A percentile compares a stretch with the other conserved stretches of the same genome.
Conservation (phyloP, 2,329 filamentous ascomycete species). For the Clathrospora elynae region DNA sequence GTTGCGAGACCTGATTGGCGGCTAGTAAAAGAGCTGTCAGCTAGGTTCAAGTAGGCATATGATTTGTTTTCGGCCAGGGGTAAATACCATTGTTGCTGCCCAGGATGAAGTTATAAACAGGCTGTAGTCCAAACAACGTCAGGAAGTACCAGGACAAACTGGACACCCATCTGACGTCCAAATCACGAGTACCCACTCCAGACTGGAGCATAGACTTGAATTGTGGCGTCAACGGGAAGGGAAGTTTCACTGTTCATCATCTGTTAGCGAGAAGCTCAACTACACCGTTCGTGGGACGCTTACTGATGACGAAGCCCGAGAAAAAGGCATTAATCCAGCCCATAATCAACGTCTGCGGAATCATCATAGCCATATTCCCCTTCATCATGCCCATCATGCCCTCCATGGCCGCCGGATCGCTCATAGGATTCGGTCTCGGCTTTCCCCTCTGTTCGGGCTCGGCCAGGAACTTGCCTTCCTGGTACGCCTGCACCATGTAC, state of each 20-base stretch:
- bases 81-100: constrained; percentile 90
- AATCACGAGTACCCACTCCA: constrained; percentile 90
- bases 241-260: constrained; percentile 75
- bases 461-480: constrained; percentile 86
- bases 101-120: constrained; percentile 95
- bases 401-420: constrained; percentile 95
- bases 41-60: constrained; percentile 8
- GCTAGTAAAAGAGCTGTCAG: constrained; percentile 60
- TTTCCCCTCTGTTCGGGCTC: constrained; percentile 85
- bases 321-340: constrained; percentile 99
- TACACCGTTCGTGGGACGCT: constrained; percentile 16
- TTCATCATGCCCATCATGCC: constrained; percentile 99
- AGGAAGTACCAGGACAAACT: constrained; percentile 99
- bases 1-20: constrained; percentile 87
- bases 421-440: constrained; percentile 90
- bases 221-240: constrained; percentile 95
- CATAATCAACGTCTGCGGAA: constrained; percentile 98
- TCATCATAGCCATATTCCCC: constrained; percentile 99
- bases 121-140: constrained; percentile 93
- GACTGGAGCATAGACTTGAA: constrained; percentile 99
- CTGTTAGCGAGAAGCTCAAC: constrained; percentile 19
- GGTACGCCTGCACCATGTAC: constrained; percentile 77
- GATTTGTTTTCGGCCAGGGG: constrained; percentile 1
- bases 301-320: constrained; percentile 95
- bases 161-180: constrained; percentile 98